These are phyloP conservation scores for Panus rudis DNA, from an alignment of 768 basidiomycete genomes.

Conservation along the genomic window DNA sequence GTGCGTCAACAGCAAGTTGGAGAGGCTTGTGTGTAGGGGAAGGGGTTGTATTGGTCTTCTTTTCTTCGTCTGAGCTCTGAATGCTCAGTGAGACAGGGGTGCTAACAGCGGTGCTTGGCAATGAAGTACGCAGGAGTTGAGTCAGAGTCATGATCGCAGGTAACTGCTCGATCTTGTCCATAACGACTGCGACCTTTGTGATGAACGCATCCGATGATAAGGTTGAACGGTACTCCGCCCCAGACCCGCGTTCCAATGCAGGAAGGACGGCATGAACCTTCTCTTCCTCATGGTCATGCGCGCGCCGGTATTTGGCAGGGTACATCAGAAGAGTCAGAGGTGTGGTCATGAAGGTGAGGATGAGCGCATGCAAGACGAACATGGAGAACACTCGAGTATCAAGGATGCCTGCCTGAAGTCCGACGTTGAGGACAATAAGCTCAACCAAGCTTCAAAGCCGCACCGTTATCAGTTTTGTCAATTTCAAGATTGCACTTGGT, in stretches of 20 bases:
- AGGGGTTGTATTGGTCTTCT: constrained; percentile 19
- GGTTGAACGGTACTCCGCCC: constrained; percentile 1
- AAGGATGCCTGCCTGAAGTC: constrained; percentile 60
- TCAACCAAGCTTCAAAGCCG: constrained; percentile 53
- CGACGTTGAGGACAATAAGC: constrained; percentile 88
- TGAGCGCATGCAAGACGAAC: constrained; percentile 76
- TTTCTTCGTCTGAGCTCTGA: constrained; percentile 16
- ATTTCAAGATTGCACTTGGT: not conserved
- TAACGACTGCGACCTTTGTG: constrained; percentile 61
- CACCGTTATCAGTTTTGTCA: not conserved
- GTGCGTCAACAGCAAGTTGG: constrained; percentile 46
- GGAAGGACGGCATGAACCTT: not conserved
- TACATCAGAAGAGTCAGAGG: constrained; percentile 77
- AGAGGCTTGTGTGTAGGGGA: no score
- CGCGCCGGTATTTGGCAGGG: constrained; percentile 49
- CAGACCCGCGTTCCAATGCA: constrained; percentile 4
- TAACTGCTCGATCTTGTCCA: constrained; percentile 77
- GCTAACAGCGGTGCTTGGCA: constrained; percentile 1
- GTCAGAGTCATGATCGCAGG: constrained; percentile 77
- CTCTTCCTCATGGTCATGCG: constrained; percentile 3
- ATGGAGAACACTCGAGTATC: constrained; percentile 72
- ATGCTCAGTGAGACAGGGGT: not conserved
- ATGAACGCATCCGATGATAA: constrained; percentile 42
- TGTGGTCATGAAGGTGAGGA: constrained; percentile 80
- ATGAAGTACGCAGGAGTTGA: constrained; percentile 53